Base-by-base conservation (phyloP, 371 early-diverging fungal genomes). In the Polyrhizophydium stewartii region DNA sequence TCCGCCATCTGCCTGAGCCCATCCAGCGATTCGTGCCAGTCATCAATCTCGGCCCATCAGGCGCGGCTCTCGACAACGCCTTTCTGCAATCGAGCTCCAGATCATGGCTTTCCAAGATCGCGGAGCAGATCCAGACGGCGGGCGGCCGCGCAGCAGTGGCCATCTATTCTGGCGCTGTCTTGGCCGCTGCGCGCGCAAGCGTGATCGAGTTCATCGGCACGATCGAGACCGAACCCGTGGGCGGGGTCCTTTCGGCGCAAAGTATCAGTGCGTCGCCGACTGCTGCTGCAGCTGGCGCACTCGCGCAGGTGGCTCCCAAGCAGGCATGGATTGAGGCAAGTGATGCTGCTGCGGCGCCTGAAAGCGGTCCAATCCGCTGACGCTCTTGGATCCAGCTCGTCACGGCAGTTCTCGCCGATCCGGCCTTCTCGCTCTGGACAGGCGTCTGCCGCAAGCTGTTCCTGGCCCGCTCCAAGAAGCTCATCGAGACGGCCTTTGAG, bases 1-100 rank as follows among this genome's bases (percentile, higher is more conserved):
- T 59, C 60, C 55, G 71, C 3, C 69, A 75, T 37, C 55, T 75
- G 7, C 75, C 75, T 1, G 17, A 50, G 1, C 27, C 59, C 16
- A 62, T 75, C n/a, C 70, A 65, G 25, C 33, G 22, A 17, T 52
- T 58, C 51, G 21, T 60, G 27, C 68, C 70, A 2, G 25, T 60
- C 1, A 30, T 65, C 21, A 46, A 58, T 24, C 21, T 24, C 2
- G 51, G 38, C 6, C 22, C 24, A 17, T 25, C 6, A 7, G 19
- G 0, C 25, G 7, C 7, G 32, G 30, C 38, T 17, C 27, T 25
- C 6, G 38, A 22, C 27, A 53, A 67, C 10, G 17, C 28, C 24
- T 50, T 55, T 2, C 53, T 41, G 7, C 58, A 53, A 25, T 24
- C n/a, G 25, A 45, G 7, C 6, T 12, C 57, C 7, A 49, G 52